Conservation (phyloP, 2,329 filamentous ascomycete genomes). For the Cryphonectria parasitica region DNA sequence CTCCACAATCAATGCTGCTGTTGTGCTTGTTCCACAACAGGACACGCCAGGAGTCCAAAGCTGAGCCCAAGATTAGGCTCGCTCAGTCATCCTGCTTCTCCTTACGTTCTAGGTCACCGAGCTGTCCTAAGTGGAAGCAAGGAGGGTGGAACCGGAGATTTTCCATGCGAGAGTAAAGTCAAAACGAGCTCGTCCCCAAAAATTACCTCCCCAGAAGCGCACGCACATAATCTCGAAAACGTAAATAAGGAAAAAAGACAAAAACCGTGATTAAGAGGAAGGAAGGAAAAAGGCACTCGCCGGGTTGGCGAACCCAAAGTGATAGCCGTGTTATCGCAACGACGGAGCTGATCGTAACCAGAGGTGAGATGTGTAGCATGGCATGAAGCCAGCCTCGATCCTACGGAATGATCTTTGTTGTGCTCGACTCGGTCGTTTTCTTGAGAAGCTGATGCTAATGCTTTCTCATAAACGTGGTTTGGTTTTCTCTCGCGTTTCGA, state of each 20-base stretch:
- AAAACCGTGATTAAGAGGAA: conserved; percentile 28
- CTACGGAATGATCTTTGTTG: conserved; percentile 17
- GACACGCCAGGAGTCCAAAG: not conserved
- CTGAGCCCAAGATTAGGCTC: not conserved
- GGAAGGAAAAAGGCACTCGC: conserved; percentile 2
- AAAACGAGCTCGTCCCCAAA: conserved; percentile 35
- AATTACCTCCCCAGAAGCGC: conserved; percentile 44
- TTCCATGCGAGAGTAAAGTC: not conserved
- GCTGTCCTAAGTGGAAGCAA: not conserved
- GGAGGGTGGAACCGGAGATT: not conserved
- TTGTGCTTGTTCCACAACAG: not conserved
- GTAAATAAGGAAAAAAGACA: conserved; percentile 34
- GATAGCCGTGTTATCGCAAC: conserved; percentile 38
- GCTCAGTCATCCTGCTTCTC: not conserved
- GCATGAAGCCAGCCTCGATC: conserved; percentile 9
- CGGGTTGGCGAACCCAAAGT: conserved; percentile 28
- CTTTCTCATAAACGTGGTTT: conserved; percentile 25
- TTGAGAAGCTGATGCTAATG: conserved; percentile 20
- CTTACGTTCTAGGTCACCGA: not conserved
- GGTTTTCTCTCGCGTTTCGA: conserved; percentile 29
- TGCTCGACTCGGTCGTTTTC: conserved; percentile 25
- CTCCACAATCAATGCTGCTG: not conserved
- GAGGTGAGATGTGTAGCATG: conserved; percentile 27
- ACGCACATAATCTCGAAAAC: conserved; percentile 38
- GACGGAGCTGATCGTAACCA: conserved; percentile 33